Evolutionary conservation across 306 rosid genomes (phyloP).

Genomic region (Betula pendula): DNA sequence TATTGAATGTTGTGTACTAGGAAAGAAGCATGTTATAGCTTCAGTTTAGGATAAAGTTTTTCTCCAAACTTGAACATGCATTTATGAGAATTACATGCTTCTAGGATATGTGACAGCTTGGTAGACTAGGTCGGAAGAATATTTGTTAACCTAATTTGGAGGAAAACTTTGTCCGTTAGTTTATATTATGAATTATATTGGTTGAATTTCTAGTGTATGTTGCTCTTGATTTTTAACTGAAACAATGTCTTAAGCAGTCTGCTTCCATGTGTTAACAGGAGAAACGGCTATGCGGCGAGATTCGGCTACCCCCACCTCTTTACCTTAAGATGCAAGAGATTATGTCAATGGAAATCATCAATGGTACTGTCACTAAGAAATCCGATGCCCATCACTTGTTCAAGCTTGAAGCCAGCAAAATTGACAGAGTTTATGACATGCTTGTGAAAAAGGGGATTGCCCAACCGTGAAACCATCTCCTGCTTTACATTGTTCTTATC

Average conservation of each 20-base stretch:
- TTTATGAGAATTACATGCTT: too few relatives aligned
- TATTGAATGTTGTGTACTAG: too few relatives aligned
- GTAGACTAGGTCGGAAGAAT: too few relatives aligned
- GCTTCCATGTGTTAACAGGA: constrained; percentile 53
- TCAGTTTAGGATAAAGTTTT: too few relatives aligned
- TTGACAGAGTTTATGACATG: constrained; percentile 86
- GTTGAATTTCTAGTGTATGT: neutral
- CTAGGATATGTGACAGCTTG: too few relatives aligned
- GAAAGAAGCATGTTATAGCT: too few relatives aligned
- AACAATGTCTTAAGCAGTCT: neutral
- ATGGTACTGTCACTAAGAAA: constrained; percentile 57
- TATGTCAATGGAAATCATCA: constrained; percentile 57
- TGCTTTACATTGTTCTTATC: neutral
- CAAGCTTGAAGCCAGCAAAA: constrained; percentile 64
- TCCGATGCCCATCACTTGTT: constrained; percentile 79
- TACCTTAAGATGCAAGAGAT: constrained; percentile 81
- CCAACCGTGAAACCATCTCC: constrained; percentile 44
- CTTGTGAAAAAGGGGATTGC: constrained; percentile 82
- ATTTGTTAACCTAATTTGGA: too few relatives aligned
- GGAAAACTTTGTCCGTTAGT: too few relatives aligned
- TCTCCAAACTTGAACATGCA: too few relatives aligned
- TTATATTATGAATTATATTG: too few relatives aligned
- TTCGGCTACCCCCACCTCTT: constrained; percentile 54
- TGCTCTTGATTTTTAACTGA: constrained; percentile 22
- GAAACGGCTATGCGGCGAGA: constrained; percentile 71